phyloP scores from a whole-genome alignment of 208 protist genomes.

The Wallacemonas sp. region DNA sequence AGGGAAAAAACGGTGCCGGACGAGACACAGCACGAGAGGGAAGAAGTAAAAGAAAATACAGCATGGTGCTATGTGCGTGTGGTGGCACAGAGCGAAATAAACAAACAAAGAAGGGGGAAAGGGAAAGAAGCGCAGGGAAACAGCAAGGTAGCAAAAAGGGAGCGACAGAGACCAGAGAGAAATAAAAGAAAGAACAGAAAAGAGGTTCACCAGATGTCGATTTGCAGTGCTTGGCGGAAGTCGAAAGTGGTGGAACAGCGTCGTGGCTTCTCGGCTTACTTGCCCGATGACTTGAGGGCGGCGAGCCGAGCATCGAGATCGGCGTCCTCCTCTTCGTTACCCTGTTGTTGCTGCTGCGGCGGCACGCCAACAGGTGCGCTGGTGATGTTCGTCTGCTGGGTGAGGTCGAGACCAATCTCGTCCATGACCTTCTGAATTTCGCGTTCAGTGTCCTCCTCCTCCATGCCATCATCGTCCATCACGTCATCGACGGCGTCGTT shows the following conservation, averaged over 20 bases:
- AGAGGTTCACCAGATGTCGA: neutral
- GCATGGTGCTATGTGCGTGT: too few species aligned
- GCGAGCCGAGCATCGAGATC: slow-evolving; percentile 84
- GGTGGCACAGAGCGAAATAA: too few species aligned
- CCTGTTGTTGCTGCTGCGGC: slow-evolving; percentile 26
- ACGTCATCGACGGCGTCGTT: slow-evolving; percentile 92
- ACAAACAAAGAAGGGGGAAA: neutral
- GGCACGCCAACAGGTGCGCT: slow-evolving; percentile 20
- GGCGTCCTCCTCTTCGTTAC: slow-evolving; percentile 63
- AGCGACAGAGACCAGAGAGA: slow-evolving; percentile 1
- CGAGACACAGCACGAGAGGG: too few species aligned
- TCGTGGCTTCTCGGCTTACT: too few species aligned
- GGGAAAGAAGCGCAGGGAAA: neutral
- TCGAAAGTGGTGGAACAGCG: too few species aligned
- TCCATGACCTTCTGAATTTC: slow-evolving; percentile 92
- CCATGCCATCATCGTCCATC: slow-evolving; percentile 90
- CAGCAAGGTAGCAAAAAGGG: neutral
- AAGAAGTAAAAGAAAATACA: neutral
- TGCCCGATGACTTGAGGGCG: slow-evolving; percentile 74
- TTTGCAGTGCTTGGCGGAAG: too few species aligned
- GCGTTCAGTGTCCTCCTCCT: slow-evolving; percentile 90
- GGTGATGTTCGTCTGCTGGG: slow-evolving; percentile 68
- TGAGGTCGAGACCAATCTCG: slow-evolving; percentile 90
- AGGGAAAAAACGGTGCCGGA: too few species aligned
- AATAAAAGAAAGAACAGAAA: slow-evolving; percentile 9